Evolutionary conservation across 495 filamentous ascomycete genomes (phyloP).

Genomic region (Parathielavia appendiculata): DNA sequence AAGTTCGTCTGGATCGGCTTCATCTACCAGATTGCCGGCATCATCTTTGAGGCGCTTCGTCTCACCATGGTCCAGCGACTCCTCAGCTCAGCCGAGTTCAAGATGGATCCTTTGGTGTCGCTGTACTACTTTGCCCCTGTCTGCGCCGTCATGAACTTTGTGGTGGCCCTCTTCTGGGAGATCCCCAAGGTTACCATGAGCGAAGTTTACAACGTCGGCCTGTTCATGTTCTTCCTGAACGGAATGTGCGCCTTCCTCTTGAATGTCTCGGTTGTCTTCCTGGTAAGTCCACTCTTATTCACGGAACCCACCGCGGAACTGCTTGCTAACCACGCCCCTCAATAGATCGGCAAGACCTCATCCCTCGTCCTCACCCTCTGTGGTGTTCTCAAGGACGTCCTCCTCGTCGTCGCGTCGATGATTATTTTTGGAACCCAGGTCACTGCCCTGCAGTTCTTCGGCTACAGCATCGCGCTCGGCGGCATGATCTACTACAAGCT

Average conservation of each 20-base stretch:
- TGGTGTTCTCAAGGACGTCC: constrained; percentile 97
- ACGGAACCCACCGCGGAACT: neutral
- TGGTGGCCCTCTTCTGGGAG: constrained; percentile 75
- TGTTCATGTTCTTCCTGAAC: constrained; percentile 71
- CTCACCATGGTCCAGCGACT: constrained; percentile 88
- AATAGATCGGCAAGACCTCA: constrained; percentile 92
- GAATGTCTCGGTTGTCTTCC: constrained; percentile 90
- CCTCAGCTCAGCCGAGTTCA: constrained; percentile 83
- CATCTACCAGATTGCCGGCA: constrained; percentile 77
- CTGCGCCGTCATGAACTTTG: constrained; percentile 83
- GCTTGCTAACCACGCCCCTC: constrained; percentile 23
- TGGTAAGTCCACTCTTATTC: constrained; percentile 55
- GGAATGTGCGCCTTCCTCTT: constrained; percentile 78
- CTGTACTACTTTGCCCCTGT: constrained; percentile 95
- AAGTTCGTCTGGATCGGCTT: constrained; percentile 83
- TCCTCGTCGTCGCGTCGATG: constrained; percentile 86
- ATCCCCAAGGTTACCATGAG: constrained; percentile 62
- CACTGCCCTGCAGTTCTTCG: constrained; percentile 80
- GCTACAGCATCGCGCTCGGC: constrained; percentile 83
- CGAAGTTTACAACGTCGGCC: constrained; percentile 70
- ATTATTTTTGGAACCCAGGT: constrained; percentile 83
- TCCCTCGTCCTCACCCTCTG: constrained; percentile 94
- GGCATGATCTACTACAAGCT: constrained; percentile 98
- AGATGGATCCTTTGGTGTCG: constrained; percentile 96
- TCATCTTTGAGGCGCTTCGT: constrained; percentile 84